These are phyloP conservation scores for Alopecurus myosuroides DNA, from an alignment of 176 grass and related monocot genomes.

Conservation along the genomic window DNA sequence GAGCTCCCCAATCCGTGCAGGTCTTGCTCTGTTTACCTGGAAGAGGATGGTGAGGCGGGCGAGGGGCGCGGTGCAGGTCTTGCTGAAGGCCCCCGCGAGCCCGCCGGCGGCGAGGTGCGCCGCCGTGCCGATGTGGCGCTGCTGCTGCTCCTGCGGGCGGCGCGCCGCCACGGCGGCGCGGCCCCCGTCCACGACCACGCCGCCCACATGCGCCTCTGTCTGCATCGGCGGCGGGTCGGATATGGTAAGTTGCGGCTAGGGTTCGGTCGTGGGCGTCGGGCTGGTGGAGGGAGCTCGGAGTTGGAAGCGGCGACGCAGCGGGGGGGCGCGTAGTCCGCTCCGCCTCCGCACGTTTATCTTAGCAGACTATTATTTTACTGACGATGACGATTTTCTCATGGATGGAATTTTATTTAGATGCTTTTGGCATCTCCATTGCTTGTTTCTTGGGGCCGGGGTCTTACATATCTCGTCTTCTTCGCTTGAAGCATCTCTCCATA, in stretches of 20 bases:
- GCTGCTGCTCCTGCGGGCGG: conserved; percentile 31
- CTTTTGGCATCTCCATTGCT: background rate
- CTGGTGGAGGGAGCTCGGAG: background rate
- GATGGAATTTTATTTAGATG: background rate
- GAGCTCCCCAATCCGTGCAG: background rate
- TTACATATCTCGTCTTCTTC: background rate
- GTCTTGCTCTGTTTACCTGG: conserved; percentile 61
- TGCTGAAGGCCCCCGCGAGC: conserved; percentile 65
- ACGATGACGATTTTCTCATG: background rate
- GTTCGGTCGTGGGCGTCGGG: background rate
- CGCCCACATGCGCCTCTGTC: conserved; percentile 55
- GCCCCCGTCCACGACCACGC: conserved; percentile 41
- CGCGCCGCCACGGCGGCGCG: background rate
- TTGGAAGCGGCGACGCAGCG: conserved; percentile 20
- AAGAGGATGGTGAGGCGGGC: background rate
- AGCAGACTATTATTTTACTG: background rate
- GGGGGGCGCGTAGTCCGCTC: conserved; percentile 6
- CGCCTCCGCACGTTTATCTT: conserved; percentile 25
- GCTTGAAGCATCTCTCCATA: background rate
- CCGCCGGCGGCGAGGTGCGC: conserved; percentile 59
- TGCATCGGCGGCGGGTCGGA: conserved; percentile 37
- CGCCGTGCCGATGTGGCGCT: conserved; percentile 51
- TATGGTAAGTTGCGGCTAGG: background rate
- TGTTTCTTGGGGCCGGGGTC: background rate
- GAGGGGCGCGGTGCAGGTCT: conserved; percentile 77